Evolutionary conservation across 225 moss, liverwort and hornwort genomes (phyloP), one percentile per base, ranked within the genome.

Genomic region (Bryoerythrophyllum caledonicum): DNA sequence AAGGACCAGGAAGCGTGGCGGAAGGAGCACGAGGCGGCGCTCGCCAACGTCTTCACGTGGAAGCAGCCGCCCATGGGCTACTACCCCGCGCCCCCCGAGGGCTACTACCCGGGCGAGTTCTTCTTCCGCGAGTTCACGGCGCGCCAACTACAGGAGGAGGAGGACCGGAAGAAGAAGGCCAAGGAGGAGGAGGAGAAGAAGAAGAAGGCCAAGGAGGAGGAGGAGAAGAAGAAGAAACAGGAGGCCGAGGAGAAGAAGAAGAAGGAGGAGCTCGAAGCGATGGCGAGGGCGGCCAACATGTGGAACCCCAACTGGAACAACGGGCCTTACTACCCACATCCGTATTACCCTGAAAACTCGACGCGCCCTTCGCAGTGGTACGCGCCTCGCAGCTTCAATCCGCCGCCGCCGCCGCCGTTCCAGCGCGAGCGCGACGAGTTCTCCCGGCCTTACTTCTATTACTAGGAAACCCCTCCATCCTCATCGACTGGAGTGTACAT

Each of bases 351-450:
- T 2, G 55, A 60, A 21, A 43, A 60, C 60, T 73, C 67, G 20
- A n/a, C 60, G n/a, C 24, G 21, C 2, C 62, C 68, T 3, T 62
- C 74, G 2, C 67, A 79, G 23, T 52, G 48, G 60, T 68, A 74
- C 23, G 37, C 10, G 13, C 72, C 79, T 49, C 79, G 61, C 48
- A 49, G 19, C 58, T 19, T 10, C 51, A 21, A 16, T 17, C 20
- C 27, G 16, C 74, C 74, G 13, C 76, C 76, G 27, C 1, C 16
- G 24, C 46, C 76, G 1, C 46, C 76, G 2, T 57, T 67, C 67
- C 46, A 44, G 58, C 34, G 32, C 3, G 48, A 59, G 58, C 28
- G n/a, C 8, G 65, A 74, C 15, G 74, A 63, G 16, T 55, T 54
- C 12, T 55, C 37, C 15, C 65, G 28, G 8, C 74, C 55, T 3